Evolutionary conservation across 371 early-diverging fungal species (phyloP), one percentile per base, ranked within the genome.

Genomic region (Apophysomyces variabilis): DNA sequence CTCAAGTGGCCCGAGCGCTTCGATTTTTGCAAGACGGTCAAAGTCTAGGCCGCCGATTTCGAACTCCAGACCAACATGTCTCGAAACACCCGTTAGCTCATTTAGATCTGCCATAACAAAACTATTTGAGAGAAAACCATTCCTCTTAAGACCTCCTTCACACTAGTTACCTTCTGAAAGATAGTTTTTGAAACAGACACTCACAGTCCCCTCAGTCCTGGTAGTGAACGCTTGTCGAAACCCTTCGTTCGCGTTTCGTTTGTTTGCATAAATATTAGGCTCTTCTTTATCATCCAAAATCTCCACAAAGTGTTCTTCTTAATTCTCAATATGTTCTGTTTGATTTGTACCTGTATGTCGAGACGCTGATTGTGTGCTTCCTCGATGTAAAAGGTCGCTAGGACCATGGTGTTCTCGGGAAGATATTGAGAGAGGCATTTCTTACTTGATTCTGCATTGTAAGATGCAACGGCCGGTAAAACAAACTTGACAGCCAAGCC

Each of bases 1-100:
- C 79, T 97, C 97, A 69, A 95, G 80, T n/a, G 96, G 96, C 72
- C 84, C 85, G 32, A 97, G 80, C 69, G 95, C 92, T 71, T 95
- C 92, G 21, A 86, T 82, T 68, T 86, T 85, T 41, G 86, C 88
- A 57, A 89, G 57, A 62, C 84, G 86, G 47, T 81, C 64, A 64
- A 84, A 87, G 64, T 96, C 95, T 63, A 85, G 78, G n/a, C 93
- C 92, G 36, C 96, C 96, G 45, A 94, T 87, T 56, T 92, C 91
- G 60, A 95, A 85, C 56, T 89, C 87, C 16, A 97, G 72, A 64
- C 88, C 86, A 69, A 96, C 76, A 16, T 85, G 69, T 50, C 91
- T 87, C 65, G 72, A 77, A 61, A 83, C 83, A 61, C 78, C 73
- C 35, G 87, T 74, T 14, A 81, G 76, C 35, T 89, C 85, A 35